A percentile compares a stretch with the other conserved stretches of the same genome.
Conservation (phyloP, 2,329 filamentous ascomycete genomes). For the Nemania sp. region DNA sequence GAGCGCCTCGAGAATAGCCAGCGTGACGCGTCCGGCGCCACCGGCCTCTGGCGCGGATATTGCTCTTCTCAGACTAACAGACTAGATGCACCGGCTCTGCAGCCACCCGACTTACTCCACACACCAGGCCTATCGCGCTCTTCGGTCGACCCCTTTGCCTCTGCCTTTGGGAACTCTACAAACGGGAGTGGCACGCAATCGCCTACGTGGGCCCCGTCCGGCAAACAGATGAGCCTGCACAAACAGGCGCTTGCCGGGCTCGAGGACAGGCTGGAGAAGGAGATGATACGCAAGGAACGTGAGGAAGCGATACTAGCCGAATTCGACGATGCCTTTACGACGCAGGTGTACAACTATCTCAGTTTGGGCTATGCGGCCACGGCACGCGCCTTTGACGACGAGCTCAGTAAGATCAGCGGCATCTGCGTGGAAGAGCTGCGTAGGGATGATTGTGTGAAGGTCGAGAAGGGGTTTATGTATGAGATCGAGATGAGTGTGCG, state of each 20-base stretch:
- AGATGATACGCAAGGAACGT: constrained; percentile 53
- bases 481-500: constrained; percentile 48
- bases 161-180: constrained; percentile 44
- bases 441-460: constrained; percentile 63
- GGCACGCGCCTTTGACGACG: constrained; percentile 80
- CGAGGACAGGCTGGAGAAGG: constrained; percentile 53
- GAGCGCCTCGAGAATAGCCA: constrained; percentile 51
- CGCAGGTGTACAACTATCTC: constrained; percentile 96
- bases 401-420: constrained; percentile 78
- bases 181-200: constrained; percentile 47
- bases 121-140: constrained; percentile 51
- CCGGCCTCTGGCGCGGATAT: constrained; percentile 78
- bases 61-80: constrained; percentile 51
- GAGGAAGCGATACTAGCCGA: constrained; percentile 63
- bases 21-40: constrained; percentile 58
- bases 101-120: constrained; percentile 53
- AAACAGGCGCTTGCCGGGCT: constrained; percentile 56
- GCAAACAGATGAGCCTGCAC: constrained; percentile 25
- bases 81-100: constrained; percentile 47
- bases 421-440: constrained; percentile 70
- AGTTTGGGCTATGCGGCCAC: constrained; percentile 89
- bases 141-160: constrained; percentile 48
- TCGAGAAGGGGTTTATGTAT: constrained; percentile 74
- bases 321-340: constrained; percentile 83
- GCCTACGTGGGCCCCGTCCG: constrained; percentile 35